Evolutionary conservation across 1,284 basidiomycete genomes (phyloP), one percentile per base, ranked within the genome.

Genomic region (Pisolithus thermaeus): DNA sequence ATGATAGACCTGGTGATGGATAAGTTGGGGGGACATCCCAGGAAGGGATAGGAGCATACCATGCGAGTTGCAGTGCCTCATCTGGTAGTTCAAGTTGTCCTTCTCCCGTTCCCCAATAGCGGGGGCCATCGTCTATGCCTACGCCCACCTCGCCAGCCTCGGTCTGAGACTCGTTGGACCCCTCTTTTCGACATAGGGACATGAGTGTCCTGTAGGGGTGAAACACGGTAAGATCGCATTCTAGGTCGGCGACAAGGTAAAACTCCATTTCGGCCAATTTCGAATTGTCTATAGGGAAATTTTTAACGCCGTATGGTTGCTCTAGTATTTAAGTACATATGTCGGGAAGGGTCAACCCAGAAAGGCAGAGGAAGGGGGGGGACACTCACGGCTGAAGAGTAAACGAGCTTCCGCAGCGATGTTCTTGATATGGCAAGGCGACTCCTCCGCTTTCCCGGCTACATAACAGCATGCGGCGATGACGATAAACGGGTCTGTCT

Each of bases 241-340:
- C 93, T 39, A 99, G 80, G 66, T 99, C 96, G 62, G 93, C 92
- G 20, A 99, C 83, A 12, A 99, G 81, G 70, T 97, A 98, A 71
- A 98, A 98, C 68, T 98, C 96, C 95, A 97, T 97, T 68, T 98
- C 95, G 4, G 95, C 96, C 5, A 99, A 73, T 63, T 92, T 92
- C n/a, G 86, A 81, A 59, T 92, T 86, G 64, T 97, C 93, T 0
- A 84, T 79, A 0, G 90, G 84, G 61, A 96, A 92, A 32, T 79
- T 72, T 63, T 89, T 87, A 61, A 87, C 73, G 14, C 79, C 79
- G 59, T 88, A 88, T 32, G 80, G 80, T 61, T 80, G 80, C 39
- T 75, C 79, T 81, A 51, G 5, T 50, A 42, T 20, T 12, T 16
- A 8, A 3, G 14, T 14, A 35, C 32, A 35, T 27, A 11, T 35